A percentile compares a stretch with the other conserved stretches of the same genome.
These are phyloP conservation scores for Xerocomellus amylosporus DNA, from an alignment of 768 basidiomycete genomes.

Conservation along the genomic window DNA sequence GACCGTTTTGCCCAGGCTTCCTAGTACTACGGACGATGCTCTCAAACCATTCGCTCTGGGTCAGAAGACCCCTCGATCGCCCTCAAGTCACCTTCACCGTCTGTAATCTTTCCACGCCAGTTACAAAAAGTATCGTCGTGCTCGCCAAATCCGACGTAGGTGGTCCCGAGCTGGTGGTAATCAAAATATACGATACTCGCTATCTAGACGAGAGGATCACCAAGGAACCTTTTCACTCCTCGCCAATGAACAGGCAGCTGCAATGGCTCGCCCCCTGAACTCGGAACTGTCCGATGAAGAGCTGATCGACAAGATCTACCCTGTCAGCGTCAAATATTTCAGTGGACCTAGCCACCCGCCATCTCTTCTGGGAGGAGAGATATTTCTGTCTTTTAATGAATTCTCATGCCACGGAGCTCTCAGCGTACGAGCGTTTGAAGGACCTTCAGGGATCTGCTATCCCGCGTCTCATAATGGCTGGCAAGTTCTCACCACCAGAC, in stretches of 20 bases:
- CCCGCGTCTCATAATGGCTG: background rate
- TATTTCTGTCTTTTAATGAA: background rate
- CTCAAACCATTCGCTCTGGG: background rate
- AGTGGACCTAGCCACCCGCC: background rate
- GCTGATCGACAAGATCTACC: background rate
- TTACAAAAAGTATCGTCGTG: background rate
- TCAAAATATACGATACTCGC: no score
- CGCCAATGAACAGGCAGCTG: no score
- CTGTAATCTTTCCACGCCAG: conserved; percentile 1
- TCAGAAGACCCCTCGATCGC: background rate
- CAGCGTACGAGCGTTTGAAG: background rate
- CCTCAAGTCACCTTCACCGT: background rate
- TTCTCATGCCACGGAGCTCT: background rate
- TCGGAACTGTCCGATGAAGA: no score
- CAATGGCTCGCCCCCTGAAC: no score
- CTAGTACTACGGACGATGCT: no score
- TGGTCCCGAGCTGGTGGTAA: no score
- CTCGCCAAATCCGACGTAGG: conserved; percentile 1
- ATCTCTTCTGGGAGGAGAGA: background rate
- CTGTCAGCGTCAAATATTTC: background rate
- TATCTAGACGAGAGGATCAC: no score
- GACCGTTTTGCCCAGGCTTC: no score
- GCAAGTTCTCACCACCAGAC: background rate
- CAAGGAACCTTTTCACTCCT: no score
- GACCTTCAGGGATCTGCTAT: conserved; percentile 1